Percentiles rank a stretch among this genome's conserved stretches.
These are phyloP conservation scores for Aureobasidium sp. DNA, from an alignment of 2,329 filamentous ascomycete genomes.

Conservation along the genomic window DNA sequence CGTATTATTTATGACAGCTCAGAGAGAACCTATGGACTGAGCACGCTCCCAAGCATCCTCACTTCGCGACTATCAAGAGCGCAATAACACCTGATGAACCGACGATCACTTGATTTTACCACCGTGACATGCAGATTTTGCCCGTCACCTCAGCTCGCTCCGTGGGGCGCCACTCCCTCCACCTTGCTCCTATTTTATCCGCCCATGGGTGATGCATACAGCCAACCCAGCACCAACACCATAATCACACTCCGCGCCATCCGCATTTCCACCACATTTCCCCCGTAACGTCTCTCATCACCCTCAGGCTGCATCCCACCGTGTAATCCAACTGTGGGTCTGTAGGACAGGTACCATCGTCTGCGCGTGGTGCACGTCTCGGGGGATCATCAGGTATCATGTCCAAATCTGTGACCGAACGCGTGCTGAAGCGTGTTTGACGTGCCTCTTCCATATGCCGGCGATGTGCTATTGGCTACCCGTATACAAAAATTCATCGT, in stretches of 20 bases:
- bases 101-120: neutral
- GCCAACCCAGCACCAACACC: neutral
- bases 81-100: neutral
- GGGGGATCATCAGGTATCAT: conserved; percentile 8
- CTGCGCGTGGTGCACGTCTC: conserved; percentile 9
- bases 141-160: neutral
- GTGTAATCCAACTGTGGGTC: conserved; percentile 2
- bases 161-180: conserved; percentile 1
- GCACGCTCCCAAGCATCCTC: neutral
- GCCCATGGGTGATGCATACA: conserved; percentile 1
- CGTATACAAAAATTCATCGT: neutral
- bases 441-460: neutral
- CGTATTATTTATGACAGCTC: no score
- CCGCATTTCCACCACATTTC: conserved; percentile 7
- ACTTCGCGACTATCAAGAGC: neutral
- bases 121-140: neutral
- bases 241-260: neutral
- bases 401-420: neutral
- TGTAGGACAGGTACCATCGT: neutral
- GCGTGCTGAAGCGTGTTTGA: neutral
- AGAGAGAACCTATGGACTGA: neutral
- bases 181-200: neutral
- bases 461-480: neutral
- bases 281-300: conserved; percentile 8
- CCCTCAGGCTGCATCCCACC: neutral